A percentile compares a stretch with the other conserved stretches of the same genome.
phyloP scores from a whole-genome alignment of 1,139 yeast genomes.

The Scheffersomyces cryptocercus region DNA sequence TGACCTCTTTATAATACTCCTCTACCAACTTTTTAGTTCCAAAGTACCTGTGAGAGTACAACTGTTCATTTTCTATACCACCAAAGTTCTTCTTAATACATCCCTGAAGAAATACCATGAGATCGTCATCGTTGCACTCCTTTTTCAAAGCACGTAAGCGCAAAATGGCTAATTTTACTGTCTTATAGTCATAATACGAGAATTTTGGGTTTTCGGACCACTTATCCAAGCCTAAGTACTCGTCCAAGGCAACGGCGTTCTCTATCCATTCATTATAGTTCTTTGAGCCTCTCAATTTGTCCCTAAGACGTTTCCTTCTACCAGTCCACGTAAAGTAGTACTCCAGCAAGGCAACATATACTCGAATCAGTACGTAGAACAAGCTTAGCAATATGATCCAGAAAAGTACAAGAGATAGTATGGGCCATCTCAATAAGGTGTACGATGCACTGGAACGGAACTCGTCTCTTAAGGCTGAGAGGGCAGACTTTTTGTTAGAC shows the following conservation, averaged over 20 bases:
- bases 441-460: conserved; percentile 52
- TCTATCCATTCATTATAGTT: conserved; percentile 63
- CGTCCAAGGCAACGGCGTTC: conserved; percentile 60
- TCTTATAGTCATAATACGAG: conserved; percentile 68
- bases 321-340: conserved; percentile 62
- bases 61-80: conserved; percentile 70
- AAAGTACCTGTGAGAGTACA: conserved; percentile 73
- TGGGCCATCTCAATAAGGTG: conserved; percentile 64
- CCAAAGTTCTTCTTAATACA: conserved; percentile 76
- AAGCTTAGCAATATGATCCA: conserved; percentile 58
- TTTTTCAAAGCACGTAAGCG: conserved; percentile 41
- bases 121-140: conserved; percentile 40
- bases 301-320: conserved; percentile 50
- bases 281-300: conserved; percentile 47
- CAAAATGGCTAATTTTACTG: conserved; percentile 52
- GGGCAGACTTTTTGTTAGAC: conserved; percentile 4
- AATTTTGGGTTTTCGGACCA: conserved; percentile 68
- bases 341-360: conserved; percentile 67
- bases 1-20: conserved; percentile 56
- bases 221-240: conserved; percentile 55
- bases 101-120: conserved; percentile 60
- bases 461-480: conserved; percentile 33
- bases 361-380: conserved; percentile 53
- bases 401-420: conserved; percentile 47
- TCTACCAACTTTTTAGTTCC: conserved; percentile 70